These are phyloP conservation scores for Xanthoconium separans DNA, from an alignment of 1,284 basidiomycete species.

Conservation along the genomic window DNA sequence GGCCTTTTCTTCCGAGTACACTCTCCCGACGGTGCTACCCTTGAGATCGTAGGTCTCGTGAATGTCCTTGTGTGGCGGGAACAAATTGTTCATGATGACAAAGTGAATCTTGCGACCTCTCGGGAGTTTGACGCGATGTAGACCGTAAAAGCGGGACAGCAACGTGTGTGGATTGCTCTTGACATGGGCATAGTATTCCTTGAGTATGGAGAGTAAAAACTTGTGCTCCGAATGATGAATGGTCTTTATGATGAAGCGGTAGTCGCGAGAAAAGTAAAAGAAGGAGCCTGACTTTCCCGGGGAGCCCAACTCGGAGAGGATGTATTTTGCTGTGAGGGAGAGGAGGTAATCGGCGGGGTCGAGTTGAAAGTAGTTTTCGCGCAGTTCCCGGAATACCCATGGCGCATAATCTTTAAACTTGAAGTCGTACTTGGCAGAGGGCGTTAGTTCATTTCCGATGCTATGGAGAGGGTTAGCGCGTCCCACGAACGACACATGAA, in stretches of 20 bases:
- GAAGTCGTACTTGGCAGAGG: slow-evolving; percentile 95
- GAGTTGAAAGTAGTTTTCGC: slow-evolving; percentile 92
- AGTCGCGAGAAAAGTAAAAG: slow-evolving; percentile 99
- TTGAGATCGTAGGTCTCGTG: slow-evolving; percentile 99
- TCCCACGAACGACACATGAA: not conserved
- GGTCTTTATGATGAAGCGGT: slow-evolving; percentile 99
- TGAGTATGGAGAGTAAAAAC: slow-evolving; percentile 85
- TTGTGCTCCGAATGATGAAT: slow-evolving; percentile 95
- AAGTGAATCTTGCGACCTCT: slow-evolving; percentile 96
- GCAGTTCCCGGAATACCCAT: slow-evolving; percentile 94
- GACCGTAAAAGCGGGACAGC: slow-evolving; percentile 91
- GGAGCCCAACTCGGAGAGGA: slow-evolving; percentile 96
- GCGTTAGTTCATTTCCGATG: slow-evolving; percentile 95
- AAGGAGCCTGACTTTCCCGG: slow-evolving; percentile 98
- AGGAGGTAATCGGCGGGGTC: slow-evolving; percentile 97
- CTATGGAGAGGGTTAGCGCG: slow-evolving; percentile 39
- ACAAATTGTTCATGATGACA: slow-evolving; percentile 99
- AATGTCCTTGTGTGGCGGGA: slow-evolving; percentile 95
- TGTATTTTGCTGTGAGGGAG: slow-evolving; percentile 96
- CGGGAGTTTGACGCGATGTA: slow-evolving; percentile 96
- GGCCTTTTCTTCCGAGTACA: slow-evolving; percentile 87
- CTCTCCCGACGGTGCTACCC: slow-evolving; percentile 87
- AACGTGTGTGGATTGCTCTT: slow-evolving; percentile 93
- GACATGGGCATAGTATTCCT: slow-evolving; percentile 86
- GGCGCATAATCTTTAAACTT: slow-evolving; percentile 99